Evolutionary conservation across 768 basidiomycete species (phyloP), one percentile per base, ranked within the genome.

Genomic region (Boletellus ananiceps): DNA sequence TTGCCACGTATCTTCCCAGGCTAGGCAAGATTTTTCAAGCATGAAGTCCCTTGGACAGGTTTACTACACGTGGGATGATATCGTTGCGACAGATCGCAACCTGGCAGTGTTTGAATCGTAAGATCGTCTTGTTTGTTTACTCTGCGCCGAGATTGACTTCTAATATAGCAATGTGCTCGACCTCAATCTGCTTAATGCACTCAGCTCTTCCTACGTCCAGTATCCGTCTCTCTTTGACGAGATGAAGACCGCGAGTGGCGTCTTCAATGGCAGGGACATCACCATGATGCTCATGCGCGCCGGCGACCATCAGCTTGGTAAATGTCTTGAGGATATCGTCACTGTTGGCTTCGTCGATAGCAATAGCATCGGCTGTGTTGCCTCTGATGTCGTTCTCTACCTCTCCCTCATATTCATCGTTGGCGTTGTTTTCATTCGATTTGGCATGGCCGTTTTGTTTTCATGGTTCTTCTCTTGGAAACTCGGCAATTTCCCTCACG

Each of bases 401-500:
- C 77, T 95, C 49, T 97, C 95, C 40, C 84, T 98, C 60, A 80
- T 93, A 57, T 96, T 98, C 79, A 98, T 99, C 66, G 86, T 95
- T 55, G 95, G 95, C 52, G 95, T 98, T 53, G 95, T 98, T 55
- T 78, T 81, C 46, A 93, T 96, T 66, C 89, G 93, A 32, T 99
- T 98, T 72, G 74, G 80, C 58, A 95, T 98, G 93, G 96, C 96
- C 40, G 89, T 96, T 63, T 76, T 95, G 66, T 99, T 98, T 70
- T 79, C 88, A 21, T 99, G 96, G 96, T 98, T 97, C 79, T 87
- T 90, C 67, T 92, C 88, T n/a, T 93, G 89, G 85, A 83, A 83
- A 61, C 76, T 99, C 36, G 96, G 96, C 41, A 87, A 89, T 56
- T 98, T 95, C 77, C 86, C 88, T 54, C 79, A 81, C 34, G 96